Evolutionary conservation across 768 basidiomycete species (phyloP).

Genomic region (Filobasidium wieringae): DNA sequence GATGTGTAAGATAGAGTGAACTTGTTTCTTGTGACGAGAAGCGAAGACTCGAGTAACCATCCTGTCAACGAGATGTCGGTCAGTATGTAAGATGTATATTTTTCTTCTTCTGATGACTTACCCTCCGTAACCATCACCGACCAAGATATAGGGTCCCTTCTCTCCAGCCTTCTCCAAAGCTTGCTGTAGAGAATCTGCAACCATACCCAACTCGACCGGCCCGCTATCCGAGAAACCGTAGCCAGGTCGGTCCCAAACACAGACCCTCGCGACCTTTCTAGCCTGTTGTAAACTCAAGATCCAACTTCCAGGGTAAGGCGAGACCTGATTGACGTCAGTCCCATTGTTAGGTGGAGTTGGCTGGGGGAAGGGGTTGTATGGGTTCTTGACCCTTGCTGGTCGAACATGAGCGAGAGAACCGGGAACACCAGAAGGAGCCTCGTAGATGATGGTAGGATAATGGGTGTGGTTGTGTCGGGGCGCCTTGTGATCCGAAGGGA

Average conservation of each 20-base stretch:
- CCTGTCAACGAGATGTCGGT: slow-evolving; percentile 2
- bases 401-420: slow-evolving; percentile 29
- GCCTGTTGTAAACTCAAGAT: slow-evolving; percentile 29
- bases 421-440: slow-evolving; percentile 34
- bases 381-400: slow-evolving; percentile 23
- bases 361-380: slow-evolving; percentile 14
- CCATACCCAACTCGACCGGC: slow-evolving; percentile 27
- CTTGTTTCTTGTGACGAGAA: slow-evolving; percentile 23
- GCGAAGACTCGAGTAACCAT: slow-evolving; percentile 34
- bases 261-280: slow-evolving; percentile 30
- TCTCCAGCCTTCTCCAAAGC: slow-evolving; percentile 22
- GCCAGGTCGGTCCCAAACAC: slow-evolving; percentile 38
- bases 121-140: slow-evolving; percentile 39
- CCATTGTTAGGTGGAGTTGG: slow-evolving; percentile 15
- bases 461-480: slow-evolving; percentile 3
- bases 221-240: slow-evolving; percentile 36
- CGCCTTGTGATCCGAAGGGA: slow-evolving; percentile 6
- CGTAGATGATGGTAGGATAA: slow-evolving; percentile 34
- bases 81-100: not conserved
- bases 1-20: slow-evolving; percentile 33
- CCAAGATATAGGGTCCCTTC: slow-evolving; percentile 21
- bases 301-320: slow-evolving; percentile 32
- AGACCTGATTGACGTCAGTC: slow-evolving; percentile 7
- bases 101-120: slow-evolving; percentile 14
- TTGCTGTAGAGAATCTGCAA: slow-evolving; percentile 29